Percentiles rank a stretch among this genome's conserved stretches.
These are phyloP conservation scores for Stemphylium beticola DNA, from an alignment of 2,329 filamentous ascomycete genomes.

Conservation along the genomic window DNA sequence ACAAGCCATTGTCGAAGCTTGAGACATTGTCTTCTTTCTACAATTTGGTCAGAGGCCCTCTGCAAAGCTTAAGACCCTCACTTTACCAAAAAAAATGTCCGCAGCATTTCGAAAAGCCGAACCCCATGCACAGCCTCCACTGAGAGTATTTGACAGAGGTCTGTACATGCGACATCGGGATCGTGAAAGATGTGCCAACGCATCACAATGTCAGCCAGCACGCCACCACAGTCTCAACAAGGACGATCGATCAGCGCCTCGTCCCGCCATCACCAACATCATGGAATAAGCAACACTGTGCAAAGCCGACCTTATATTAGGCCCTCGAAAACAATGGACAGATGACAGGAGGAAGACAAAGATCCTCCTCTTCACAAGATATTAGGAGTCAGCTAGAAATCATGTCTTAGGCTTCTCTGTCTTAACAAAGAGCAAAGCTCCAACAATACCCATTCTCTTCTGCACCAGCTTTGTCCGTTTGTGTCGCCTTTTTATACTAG, in stretches of 20 bases:
- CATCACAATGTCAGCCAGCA: constrained; percentile 16
- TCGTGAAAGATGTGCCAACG: constrained; percentile 17
- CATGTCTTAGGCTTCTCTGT: constrained; percentile 19
- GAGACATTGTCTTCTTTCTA: constrained; percentile 10
- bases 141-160: constrained; percentile 7
- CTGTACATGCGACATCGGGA: constrained; percentile 5
- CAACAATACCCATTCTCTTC: constrained; percentile 30
- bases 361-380: constrained; percentile 24
- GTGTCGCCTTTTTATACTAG: constrained; percentile 34
- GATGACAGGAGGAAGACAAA: constrained; percentile 30
- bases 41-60: neutral
- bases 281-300: constrained; percentile 21
- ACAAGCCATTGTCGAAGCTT: constrained; percentile 61
- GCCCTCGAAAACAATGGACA: constrained; percentile 25
- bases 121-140: neutral
- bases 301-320: constrained; percentile 6
- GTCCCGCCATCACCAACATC: neutral
- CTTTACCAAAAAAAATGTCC: neutral
- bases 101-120: neutral
- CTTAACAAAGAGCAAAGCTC: constrained; percentile 39
- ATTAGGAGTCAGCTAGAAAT: constrained; percentile 9
- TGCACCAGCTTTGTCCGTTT: constrained; percentile 34
- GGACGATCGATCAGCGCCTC: neutral
- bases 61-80: neutral
- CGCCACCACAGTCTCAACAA: constrained; percentile 3